phyloP scores from a whole-genome alignment of 2,329 filamentous ascomycete genomes.

The Neophaeococcomyces aloes region DNA sequence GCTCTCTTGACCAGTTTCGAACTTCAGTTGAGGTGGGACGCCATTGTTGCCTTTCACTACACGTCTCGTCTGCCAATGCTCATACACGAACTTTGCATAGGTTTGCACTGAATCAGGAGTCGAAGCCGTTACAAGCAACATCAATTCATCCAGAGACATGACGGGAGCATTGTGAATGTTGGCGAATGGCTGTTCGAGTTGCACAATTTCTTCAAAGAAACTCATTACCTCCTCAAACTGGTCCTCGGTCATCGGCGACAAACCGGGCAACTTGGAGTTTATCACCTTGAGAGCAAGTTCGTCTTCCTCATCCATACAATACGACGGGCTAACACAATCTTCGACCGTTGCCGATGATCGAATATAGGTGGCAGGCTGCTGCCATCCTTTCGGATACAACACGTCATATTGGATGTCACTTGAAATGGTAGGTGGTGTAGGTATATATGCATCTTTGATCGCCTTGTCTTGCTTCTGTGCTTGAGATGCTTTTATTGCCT shows the following conservation, averaged over 20 bases:
- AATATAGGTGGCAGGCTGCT: constrained; percentile 85
- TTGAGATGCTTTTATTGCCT: constrained; percentile 57
- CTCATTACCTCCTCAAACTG: constrained; percentile 91
- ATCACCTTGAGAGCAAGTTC: constrained; percentile 71
- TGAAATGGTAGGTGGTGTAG: constrained; percentile 53
- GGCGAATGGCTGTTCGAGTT: constrained; percentile 76
- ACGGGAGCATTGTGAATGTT: constrained; percentile 81
- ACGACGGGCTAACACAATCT: constrained; percentile 79
- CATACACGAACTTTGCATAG: constrained; percentile 70
- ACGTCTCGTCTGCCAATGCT: constrained; percentile 73
- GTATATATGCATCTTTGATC: constrained; percentile 54
- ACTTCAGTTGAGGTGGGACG: constrained; percentile 63
- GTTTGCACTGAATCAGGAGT: constrained; percentile 44
- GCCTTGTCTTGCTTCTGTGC: constrained; percentile 46
- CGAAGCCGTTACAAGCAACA: constrained; percentile 53
- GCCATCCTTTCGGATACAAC: constrained; percentile 69
- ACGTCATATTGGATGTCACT: constrained; percentile 72
- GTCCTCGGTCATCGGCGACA: constrained; percentile 65
- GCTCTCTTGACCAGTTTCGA: constrained; percentile 85
- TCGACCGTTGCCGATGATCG: constrained; percentile 97
- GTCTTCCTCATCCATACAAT: constrained; percentile 92
- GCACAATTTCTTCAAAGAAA: constrained; percentile 81
- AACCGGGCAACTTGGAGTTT: constrained; percentile 61
- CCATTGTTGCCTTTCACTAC: constrained; percentile 57
- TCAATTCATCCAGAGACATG: constrained; percentile 62